Conservation (phyloP, 2,329 filamentous ascomycete species). For the Clarireedia monteithiana region DNA sequence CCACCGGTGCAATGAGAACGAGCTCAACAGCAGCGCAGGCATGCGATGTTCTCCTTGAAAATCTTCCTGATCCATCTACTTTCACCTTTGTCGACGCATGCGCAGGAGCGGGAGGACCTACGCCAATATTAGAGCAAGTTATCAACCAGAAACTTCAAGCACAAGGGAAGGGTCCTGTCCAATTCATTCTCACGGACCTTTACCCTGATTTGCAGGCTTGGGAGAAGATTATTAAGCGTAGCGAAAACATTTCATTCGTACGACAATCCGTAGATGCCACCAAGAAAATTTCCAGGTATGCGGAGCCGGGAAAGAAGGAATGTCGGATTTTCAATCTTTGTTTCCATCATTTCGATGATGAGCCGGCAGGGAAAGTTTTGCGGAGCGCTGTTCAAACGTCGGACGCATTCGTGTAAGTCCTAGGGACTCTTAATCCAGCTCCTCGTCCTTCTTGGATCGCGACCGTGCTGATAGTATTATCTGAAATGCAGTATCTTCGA, state of each 20-base stretch:
- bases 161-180: background rate
- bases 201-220: background rate
- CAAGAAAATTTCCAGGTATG: background rate
- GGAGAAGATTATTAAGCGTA: background rate
- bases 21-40: background rate
- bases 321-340: background rate
- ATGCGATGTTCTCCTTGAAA: background rate
- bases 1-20: background rate
- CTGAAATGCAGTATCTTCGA: background rate
- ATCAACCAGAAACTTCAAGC: background rate
- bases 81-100: background rate
- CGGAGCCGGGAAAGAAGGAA: background rate
- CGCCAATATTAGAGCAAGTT: background rate
- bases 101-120: background rate
- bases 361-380: background rate
- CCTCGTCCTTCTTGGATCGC: background rate
- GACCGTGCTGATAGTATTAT: background rate
- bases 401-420: background rate
- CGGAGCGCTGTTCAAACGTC: background rate
- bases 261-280: background rate
- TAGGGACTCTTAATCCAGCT: background rate
- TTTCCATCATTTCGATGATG: slow-evolving; percentile 1
- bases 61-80: background rate
- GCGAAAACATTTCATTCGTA: background rate
- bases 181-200: background rate